A percentile compares a stretch with the other conserved stretches of the same genome.
Evolutionary conservation across 345 rosid species (phyloP).

Genomic region (Microcos paniculata): DNA sequence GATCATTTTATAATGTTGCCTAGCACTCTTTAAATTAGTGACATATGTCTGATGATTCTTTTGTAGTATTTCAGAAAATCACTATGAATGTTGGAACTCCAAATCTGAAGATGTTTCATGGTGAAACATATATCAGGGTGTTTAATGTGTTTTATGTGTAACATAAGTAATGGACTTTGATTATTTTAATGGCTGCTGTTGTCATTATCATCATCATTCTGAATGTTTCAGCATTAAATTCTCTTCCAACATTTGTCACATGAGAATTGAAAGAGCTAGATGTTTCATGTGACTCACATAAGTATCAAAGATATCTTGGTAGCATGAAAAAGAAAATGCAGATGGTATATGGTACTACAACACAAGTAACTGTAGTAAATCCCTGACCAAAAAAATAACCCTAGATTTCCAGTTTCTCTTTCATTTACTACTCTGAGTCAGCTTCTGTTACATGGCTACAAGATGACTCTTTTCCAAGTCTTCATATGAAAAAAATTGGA

Average conservation of each 20-base stretch:
- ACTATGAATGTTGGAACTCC: background rate
- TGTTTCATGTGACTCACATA: background rate
- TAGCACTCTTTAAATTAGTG: background rate
- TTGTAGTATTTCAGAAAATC: background rate
- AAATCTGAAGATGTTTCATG: background rate
- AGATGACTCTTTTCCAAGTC: background rate
- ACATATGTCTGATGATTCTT: background rate
- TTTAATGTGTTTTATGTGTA: background rate
- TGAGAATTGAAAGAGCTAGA: background rate
- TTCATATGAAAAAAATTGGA: background rate
- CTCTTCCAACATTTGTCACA: background rate
- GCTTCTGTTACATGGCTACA: background rate
- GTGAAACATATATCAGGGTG: background rate
- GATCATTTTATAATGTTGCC: background rate
- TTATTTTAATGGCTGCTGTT: background rate
- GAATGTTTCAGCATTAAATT: background rate
- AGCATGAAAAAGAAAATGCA: background rate
- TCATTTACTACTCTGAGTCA: background rate
- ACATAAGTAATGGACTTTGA: background rate
- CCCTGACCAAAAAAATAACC: background rate
- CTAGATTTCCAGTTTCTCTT: background rate
- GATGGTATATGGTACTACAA: background rate
- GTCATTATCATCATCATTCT: background rate
- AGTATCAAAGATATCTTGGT: background rate
- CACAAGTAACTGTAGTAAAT: background rate